Conservation (phyloP, 2,329 filamentous ascomycete genomes). For the Ambrosiella xylebori region DNA sequence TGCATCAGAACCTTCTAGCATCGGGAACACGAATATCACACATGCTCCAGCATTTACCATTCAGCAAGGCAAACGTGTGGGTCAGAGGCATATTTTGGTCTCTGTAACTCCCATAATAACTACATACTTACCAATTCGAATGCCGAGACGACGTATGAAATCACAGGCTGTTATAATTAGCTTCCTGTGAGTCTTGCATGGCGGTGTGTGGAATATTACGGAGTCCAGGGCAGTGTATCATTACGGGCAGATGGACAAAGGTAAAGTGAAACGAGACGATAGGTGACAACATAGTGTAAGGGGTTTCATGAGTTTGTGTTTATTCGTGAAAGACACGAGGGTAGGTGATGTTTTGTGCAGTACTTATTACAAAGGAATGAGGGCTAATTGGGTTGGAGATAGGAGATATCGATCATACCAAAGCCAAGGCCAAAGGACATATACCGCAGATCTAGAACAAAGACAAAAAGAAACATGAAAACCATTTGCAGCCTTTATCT, state of each 20-base stretch:
- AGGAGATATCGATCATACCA: background rate
- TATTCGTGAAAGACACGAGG: background rate
- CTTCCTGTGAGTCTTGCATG: too few species aligned
- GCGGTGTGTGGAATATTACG: too few species aligned
- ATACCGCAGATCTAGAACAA: background rate
- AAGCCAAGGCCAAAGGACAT: background rate
- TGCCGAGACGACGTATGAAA: too few species aligned
- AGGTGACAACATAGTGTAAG: background rate
- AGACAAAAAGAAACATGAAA: background rate
- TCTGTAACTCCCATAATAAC: too few species aligned
- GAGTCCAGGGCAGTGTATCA: too few species aligned
- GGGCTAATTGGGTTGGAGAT: background rate
- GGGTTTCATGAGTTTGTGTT: constrained; percentile 4
- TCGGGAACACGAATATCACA: too few species aligned
- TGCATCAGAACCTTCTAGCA: too few species aligned
- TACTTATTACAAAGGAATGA: constrained; percentile 5
- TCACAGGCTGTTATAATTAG: too few species aligned
- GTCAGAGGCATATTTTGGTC: too few species aligned
- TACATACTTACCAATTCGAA: too few species aligned
- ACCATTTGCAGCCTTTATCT: background rate
- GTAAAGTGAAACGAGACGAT: background rate
- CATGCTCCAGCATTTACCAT: too few species aligned
- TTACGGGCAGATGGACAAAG: background rate
- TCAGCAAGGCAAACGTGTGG: too few species aligned
- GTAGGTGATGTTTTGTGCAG: background rate